Evolutionary conservation across 306 rosid genomes (phyloP).

Genomic region (Dicorynia guianensis): DNA sequence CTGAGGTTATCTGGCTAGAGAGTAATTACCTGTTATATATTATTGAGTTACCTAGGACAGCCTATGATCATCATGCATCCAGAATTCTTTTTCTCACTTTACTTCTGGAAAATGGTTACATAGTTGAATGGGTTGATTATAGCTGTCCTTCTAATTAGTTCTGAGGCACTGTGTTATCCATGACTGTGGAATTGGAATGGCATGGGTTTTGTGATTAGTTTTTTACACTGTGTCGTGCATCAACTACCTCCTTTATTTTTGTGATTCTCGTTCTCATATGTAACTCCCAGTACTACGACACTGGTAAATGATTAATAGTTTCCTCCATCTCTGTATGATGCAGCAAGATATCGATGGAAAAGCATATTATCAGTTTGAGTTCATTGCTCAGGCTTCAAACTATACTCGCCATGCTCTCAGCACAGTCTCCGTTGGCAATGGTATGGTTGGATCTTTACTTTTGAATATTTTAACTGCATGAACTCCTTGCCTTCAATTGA

Average conservation of each 20-base stretch:
- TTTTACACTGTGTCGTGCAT: background rate
- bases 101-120: background rate
- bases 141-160: background rate
- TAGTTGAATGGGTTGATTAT: background rate
- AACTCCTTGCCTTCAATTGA: background rate
- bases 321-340: slow-evolving; percentile 32
- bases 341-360: slow-evolving; percentile 88
- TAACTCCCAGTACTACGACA: background rate
- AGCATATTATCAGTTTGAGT: slow-evolving; percentile 85
- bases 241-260: background rate
- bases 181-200: background rate
- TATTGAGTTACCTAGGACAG: no score
- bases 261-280: background rate
- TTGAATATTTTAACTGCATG: slow-evolving; percentile 11
- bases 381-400: slow-evolving; percentile 90
- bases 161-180: background rate
- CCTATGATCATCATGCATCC: no score
- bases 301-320: slow-evolving; percentile 3
- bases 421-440: slow-evolving; percentile 79
- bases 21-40: no score
- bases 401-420: slow-evolving; percentile 95
- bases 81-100: no score
- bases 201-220: background rate
- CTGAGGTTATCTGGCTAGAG: no score
- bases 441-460: slow-evolving; percentile 51